Percentiles rank a stretch among this genome's conserved stretches.
Conservation (phyloP, 75 land plant species). For the Chamaecyparis obtusa region DNA sequence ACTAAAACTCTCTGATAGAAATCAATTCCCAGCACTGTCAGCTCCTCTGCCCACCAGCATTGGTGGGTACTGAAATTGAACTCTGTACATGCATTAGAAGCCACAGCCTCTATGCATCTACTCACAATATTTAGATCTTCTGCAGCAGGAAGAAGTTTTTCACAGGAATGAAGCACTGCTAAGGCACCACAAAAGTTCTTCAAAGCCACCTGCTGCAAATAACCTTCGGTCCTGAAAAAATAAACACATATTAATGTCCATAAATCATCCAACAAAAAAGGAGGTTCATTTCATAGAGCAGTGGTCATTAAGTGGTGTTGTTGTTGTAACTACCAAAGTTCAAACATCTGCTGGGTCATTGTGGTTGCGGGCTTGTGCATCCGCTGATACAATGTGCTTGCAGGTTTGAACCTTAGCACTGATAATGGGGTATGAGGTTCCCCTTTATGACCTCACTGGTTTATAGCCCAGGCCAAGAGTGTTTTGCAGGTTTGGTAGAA, state of each 20-base stretch:
- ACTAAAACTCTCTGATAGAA: constrained; percentile 56
- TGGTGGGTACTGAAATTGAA: constrained; percentile 22
- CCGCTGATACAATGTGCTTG: too few species aligned
- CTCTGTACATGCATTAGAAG: constrained; percentile 46
- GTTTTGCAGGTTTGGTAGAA: too few species aligned
- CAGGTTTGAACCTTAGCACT: too few species aligned
- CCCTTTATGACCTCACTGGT: too few species aligned
- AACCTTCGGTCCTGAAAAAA: constrained; percentile 58
- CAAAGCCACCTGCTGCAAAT: constrained; percentile 59
- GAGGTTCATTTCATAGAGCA: too few species aligned
- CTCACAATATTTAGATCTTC: constrained; percentile 66
- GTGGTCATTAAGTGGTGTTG: too few species aligned
- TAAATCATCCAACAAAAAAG: neutral
- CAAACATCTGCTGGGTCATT: too few species aligned
- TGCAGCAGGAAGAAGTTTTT: constrained; percentile 69
- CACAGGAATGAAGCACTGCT: constrained; percentile 62
- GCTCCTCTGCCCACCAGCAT: constrained; percentile 85
- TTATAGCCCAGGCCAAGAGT: too few species aligned
- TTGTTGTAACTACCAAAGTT: too few species aligned
- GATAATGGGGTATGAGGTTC: too few species aligned
- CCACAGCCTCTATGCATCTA: constrained; percentile 57
- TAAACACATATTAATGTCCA: neutral
- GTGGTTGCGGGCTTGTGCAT: too few species aligned
- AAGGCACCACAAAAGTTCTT: constrained; percentile 57
- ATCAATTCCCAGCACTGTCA: constrained; percentile 49